A percentile compares a stretch with the other conserved stretches of the same genome.
These are phyloP conservation scores for Nicotiana benthamiana DNA, from an alignment of 257 asterid genomes.

Conservation along the genomic window DNA sequence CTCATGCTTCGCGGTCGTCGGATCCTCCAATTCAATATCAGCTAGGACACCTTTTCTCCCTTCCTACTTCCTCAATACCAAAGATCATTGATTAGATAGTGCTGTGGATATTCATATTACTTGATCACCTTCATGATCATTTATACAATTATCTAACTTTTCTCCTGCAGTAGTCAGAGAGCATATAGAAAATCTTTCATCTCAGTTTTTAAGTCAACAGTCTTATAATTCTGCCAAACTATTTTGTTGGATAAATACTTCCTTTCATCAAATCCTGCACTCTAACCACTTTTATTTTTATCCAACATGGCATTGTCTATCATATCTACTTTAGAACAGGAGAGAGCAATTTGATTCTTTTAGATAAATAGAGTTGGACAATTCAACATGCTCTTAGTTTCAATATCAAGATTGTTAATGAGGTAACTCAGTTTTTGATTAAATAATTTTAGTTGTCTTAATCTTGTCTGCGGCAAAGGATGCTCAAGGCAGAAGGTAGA, in stretches of 20 bases:
- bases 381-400: no score
- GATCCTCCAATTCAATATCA: conserved; percentile 49
- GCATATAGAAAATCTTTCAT: neutral
- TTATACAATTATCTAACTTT: neutral
- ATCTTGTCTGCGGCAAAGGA: no score
- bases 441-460: no score
- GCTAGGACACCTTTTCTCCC: conserved; percentile 50
- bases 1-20: conserved; percentile 32
- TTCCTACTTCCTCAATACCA: conserved; percentile 44
- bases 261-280: neutral
- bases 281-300: no score
- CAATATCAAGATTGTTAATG: no score
- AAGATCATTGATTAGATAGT: conserved; percentile 52
- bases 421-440: no score
- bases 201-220: neutral
- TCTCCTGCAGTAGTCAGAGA: neutral
- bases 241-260: neutral
- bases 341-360: no score
- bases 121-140: neutral
- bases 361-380: no score
- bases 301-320: no score
- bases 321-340: no score
- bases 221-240: neutral
- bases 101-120: neutral
- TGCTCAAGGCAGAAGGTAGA: no score